Evolutionary conservation across 305 asterid genomes (phyloP), one percentile per base, ranked within the genome.

Genomic region (Solanum hybrid): DNA sequence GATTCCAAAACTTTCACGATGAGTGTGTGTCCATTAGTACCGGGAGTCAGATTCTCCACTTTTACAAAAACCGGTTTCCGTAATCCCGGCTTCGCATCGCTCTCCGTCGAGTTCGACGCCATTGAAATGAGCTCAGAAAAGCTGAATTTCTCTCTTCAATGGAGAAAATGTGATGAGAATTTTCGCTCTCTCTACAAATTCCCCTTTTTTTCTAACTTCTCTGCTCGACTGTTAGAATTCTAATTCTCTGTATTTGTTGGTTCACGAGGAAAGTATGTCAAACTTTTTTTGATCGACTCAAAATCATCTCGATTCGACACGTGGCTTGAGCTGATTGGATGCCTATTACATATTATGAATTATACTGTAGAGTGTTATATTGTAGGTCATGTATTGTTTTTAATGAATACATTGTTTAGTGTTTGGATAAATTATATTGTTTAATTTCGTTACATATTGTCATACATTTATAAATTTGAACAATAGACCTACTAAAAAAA

Each of bases 31-130:
- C 98, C 96, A 79, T 24, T 85, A 39, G 97, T 94, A 5, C 92
- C 97, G 0, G 98, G 98, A 90, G 75, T 92, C 81, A 95, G 75
- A 87, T 75, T 81, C n/a, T 94, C 94, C 87, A 94, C 96, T 92
- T 95, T 94, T 2, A 94, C 93, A 83, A 95, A 95, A 5, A 95
- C 94, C 45, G 98, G 97, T 90, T 94, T 95, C 81, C 97, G 92
- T 92, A 94, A 32, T 70, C 90, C 88, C 75, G 89, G 38, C 45
- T 88, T 88, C 33, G 88, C 13, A 36, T 38, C 68, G 86, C 26
- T 84, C 39, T 87, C 77, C n/a, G 89, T 83, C 33, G 92, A 81
- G 27, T 89, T 92, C 12, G 89, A 72, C 88, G 95, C 94, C 96
- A 93, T 95, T 88, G 17, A 79, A 20, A 31, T 27, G 84, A 88